Conservation (phyloP, 1,284 basidiomycete species). For the Ustanciosporium gigantosporum region DNA sequence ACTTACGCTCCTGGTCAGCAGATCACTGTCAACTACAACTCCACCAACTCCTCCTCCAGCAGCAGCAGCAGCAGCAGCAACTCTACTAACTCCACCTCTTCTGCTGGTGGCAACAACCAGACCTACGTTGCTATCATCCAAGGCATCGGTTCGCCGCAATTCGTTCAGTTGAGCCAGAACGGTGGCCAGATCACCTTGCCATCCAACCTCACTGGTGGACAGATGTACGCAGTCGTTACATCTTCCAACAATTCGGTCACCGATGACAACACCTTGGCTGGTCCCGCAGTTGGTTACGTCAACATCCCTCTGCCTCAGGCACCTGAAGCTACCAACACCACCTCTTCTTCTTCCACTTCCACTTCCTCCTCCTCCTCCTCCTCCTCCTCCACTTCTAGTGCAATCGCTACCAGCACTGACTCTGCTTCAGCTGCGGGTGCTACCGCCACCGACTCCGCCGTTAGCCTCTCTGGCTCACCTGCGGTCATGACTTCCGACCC, state of each 20-base stretch:
- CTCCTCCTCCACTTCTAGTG: not conserved
- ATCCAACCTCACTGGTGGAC: constrained; percentile 34
- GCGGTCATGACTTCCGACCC: constrained; percentile 3
- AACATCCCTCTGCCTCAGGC: constrained; percentile 26
- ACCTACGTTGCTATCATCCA: constrained; percentile 36
- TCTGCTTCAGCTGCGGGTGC: not conserved
- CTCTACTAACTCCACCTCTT: not conserved
- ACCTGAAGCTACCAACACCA: constrained; percentile 18
- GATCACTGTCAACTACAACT: constrained; percentile 20
- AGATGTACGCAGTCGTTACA: constrained; percentile 42
- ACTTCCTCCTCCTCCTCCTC: not conserved
- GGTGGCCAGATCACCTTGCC: constrained; percentile 18
- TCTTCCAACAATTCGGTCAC: constrained; percentile 14
- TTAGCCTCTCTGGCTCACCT: not conserved
- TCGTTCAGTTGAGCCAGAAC: constrained; percentile 10
- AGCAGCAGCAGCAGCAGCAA: not conserved
- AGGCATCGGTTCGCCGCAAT: constrained; percentile 15
- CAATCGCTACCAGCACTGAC: too few species aligned
- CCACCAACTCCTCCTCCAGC: constrained; percentile 6
- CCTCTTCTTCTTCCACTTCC: not conserved
- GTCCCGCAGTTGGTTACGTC: constrained; percentile 31
- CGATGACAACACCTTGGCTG: constrained; percentile 41
- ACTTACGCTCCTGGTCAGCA: constrained; percentile 35
- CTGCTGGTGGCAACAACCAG: not conserved
- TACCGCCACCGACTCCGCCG: not conserved